Evolutionary conservation across 2,329 filamentous ascomycete genomes (phyloP).

Genomic region (Alternaria metachromatica): DNA sequence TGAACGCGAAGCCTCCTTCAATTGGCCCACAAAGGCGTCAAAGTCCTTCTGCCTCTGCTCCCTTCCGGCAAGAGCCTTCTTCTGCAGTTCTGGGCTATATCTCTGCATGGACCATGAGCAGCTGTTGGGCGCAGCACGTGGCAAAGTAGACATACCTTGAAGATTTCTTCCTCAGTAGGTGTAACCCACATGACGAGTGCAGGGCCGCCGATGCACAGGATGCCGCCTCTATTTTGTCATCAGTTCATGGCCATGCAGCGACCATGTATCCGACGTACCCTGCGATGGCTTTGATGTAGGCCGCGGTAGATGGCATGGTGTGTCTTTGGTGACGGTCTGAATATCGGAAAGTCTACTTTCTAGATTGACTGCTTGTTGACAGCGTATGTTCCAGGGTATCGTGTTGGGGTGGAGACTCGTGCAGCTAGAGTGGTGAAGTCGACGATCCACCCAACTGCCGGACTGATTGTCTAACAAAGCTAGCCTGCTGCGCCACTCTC

Average conservation of each 20-base stretch:
- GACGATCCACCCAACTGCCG: constrained; percentile 5
- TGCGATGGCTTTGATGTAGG: constrained; percentile 45
- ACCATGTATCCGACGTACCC: constrained; percentile 31
- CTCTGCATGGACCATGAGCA: constrained; percentile 53
- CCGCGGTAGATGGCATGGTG: constrained; percentile 37
- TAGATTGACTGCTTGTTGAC: background rate
- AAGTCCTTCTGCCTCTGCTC: constrained; percentile 82
- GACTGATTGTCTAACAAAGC: constrained; percentile 2
- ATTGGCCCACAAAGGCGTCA: constrained; percentile 79
- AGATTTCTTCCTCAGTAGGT: constrained; percentile 90
- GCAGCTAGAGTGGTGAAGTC: constrained; percentile 13
- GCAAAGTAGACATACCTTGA: constrained; percentile 58
- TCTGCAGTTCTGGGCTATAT: constrained; percentile 95
- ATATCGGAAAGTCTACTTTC: background rate
- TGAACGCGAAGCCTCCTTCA: constrained; percentile 90
- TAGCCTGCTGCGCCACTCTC: constrained; percentile 2
- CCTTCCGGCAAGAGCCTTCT: constrained; percentile 80
- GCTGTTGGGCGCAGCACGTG: constrained; percentile 18
- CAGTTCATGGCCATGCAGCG: constrained; percentile 18
- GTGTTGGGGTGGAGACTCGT: constrained; percentile 4
- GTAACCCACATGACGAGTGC: constrained; percentile 79
- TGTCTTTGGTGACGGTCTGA: background rate
- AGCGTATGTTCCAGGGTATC: background rate
- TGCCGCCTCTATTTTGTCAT: constrained; percentile 65
- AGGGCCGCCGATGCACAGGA: constrained; percentile 82